Base-by-base conservation (phyloP, 2,329 filamentous ascomycete species). In the Cercospora sesami region DNA sequence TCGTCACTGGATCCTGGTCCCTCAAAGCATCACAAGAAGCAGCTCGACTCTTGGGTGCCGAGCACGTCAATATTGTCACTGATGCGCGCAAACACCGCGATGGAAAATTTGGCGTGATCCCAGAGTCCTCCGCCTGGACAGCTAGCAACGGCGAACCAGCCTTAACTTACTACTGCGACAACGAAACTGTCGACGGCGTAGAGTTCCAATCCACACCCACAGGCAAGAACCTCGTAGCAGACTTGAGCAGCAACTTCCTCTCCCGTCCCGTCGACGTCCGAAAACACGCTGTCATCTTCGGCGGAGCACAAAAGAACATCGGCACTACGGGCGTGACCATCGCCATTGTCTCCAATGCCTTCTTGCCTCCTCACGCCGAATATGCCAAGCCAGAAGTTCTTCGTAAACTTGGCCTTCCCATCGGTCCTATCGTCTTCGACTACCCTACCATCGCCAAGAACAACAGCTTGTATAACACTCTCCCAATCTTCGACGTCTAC, bases 231-330 rank as follows among this genome's bases (percentile, higher is more conserved):
- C 90, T 98, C 5, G 90, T 97, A 5, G 93, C 92, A 21, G 94
- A 98, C 80, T 96, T 98, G 91, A 91, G 87, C 58, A 97, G 92
- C 68, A 98, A 97, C 80, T 97, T 98, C 77, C 88, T 98, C 62
- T 93, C 92, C 58, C 85, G 93, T 53, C 86, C 85, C 70, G 86
- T 97, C 26, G 90, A 94, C 36, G 86, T 96, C 59, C 84, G 83
- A 73, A 94, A 95, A 77, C 96, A 90, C 80, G 90, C 90, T 0
- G 83, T 90, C 73, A 91, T 98, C 77, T 97, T 97, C 82, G 96
- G 86, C 70, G 93, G 94, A 58, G 93, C 94, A 0, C 94, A 97
- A 79, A 97, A 98, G 87, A 97, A 98, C 81, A 86, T 97, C 10
- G 94, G 94, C 30, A 88, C 87, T 3, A 89, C 94, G 1, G 94